Conservation (phyloP, 2,329 filamentous ascomycete genomes). For the Pseudogymnoascus sp. region DNA sequence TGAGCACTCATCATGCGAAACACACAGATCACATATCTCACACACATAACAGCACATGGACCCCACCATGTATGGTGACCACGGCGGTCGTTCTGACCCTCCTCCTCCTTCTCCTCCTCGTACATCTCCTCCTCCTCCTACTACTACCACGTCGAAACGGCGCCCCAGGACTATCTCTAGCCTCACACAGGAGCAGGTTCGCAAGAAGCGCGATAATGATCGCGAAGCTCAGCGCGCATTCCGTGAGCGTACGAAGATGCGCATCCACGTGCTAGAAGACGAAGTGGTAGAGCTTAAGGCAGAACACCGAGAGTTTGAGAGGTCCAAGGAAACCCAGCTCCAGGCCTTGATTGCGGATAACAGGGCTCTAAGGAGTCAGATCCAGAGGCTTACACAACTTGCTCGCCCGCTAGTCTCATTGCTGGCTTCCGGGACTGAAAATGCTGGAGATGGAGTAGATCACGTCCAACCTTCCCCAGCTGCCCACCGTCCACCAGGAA, state of each 20-base stretch:
- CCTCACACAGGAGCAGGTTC: conserved; percentile 9
- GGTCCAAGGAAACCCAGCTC: neutral
- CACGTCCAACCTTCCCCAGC: neutral
- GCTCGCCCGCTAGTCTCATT: neutral
- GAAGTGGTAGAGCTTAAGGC: neutral
- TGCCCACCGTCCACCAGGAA: neutral
- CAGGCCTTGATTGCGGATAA: neutral
- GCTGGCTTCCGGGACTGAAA: neutral
- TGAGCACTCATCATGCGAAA: neutral
- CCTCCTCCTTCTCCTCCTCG: neutral
- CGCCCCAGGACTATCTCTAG: neutral
- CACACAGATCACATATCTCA: neutral
- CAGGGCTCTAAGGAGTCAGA: neutral
- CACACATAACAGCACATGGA: neutral
- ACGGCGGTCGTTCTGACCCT: neutral
- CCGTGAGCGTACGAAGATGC: conserved; percentile 2
- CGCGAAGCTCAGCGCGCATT: conserved; percentile 9
- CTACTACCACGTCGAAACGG: neutral
- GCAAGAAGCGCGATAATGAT: neutral
- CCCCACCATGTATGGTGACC: neutral
- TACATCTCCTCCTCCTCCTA: no score
- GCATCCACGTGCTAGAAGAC: conserved; percentile 7
- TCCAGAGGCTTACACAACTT: neutral
- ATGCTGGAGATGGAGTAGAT: neutral
- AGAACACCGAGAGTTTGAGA: neutral